Conservation (phyloP, 768 basidiomycete genomes). For the Xanthoconium stramineum region DNA sequence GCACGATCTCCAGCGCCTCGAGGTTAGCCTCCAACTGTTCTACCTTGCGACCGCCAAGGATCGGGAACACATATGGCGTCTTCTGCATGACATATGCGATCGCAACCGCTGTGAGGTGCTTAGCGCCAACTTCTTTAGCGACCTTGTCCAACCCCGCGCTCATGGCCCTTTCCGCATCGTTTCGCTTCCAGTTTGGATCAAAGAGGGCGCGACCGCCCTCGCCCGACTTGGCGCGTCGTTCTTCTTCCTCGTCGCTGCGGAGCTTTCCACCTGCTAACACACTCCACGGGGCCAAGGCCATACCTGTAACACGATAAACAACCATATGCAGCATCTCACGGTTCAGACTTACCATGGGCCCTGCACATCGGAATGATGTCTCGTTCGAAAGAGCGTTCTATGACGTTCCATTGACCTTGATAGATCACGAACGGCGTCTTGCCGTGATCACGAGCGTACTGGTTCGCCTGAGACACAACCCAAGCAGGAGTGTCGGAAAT, state of each 20-base stretch:
- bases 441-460: conserved; percentile 40
- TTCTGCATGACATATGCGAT: conserved; percentile 47
- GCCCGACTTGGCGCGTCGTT: conserved; percentile 23
- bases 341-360: conserved; percentile 16
- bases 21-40: conserved; percentile 42
- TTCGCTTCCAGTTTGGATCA: conserved; percentile 33
- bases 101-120: conserved; percentile 36
- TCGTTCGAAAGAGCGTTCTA: conserved; percentile 41
- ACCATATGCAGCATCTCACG: not conserved
- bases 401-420: conserved; percentile 36
- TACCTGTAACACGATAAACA: conserved; percentile 5
- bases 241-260: conserved; percentile 31
- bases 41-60: conserved; percentile 43
- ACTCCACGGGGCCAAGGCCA: conserved; percentile 38
- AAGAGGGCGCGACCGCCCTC: not conserved
- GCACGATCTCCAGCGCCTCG: conserved; percentile 39
- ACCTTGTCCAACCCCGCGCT: conserved; percentile 37
- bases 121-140: conserved; percentile 37
- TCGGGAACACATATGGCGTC: conserved; percentile 42
- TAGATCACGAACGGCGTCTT: conserved; percentile 46
- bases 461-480: conserved; percentile 39
- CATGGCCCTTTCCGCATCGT: conserved; percentile 33
- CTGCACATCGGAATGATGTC: conserved; percentile 40
- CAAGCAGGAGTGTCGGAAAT: conserved; percentile 38
- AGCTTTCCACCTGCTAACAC: conserved; percentile 36